Conservation (phyloP, 352 stramenopile genomes). For the Phytopythium ostracodes region DNA sequence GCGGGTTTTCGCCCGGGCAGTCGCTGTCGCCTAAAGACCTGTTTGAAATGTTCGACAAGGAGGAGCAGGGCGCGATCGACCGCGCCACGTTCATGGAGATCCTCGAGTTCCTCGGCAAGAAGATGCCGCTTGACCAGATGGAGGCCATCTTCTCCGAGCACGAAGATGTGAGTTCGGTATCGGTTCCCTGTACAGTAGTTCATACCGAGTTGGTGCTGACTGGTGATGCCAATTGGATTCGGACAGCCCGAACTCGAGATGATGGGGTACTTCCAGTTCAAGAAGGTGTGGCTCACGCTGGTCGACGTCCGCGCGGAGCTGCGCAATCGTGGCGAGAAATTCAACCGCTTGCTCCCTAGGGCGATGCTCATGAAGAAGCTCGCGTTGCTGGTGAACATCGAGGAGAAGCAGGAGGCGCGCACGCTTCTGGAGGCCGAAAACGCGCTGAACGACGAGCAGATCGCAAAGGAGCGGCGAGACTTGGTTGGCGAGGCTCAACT, state of each 20-base stretch:
- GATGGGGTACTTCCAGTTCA: constrained; percentile 71
- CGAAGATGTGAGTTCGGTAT: constrained; percentile 48
- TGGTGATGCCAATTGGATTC: constrained; percentile 2
- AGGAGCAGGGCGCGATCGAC: constrained; percentile 66
- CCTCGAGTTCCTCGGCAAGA: constrained; percentile 62
- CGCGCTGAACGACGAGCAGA: constrained; percentile 41
- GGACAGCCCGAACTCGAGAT: constrained; percentile 55
- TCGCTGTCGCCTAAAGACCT: constrained; percentile 71
- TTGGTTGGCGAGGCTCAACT: constrained; percentile 46
- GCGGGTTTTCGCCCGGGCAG: constrained; percentile 64
- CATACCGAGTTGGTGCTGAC: neutral
- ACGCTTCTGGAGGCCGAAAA: constrained; percentile 53
- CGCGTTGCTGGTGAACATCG: constrained; percentile 50
- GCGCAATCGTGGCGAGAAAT: constrained; percentile 46
- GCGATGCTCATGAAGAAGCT: constrained; percentile 57
- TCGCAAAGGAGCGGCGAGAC: constrained; percentile 36
- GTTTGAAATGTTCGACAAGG: constrained; percentile 79
- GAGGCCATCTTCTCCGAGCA: constrained; percentile 62
- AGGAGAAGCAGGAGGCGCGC: constrained; percentile 62
- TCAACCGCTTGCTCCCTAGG: constrained; percentile 60
- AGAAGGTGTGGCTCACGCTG: constrained; percentile 62
- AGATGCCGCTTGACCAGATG: constrained; percentile 55
- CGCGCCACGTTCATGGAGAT: constrained; percentile 62
- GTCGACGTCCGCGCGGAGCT: constrained; percentile 69
- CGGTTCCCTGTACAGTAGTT: neutral